Evolutionary conservation across 2,329 filamentous ascomycete genomes (phyloP).

Genomic region (Paecilomyces variotii): DNA sequence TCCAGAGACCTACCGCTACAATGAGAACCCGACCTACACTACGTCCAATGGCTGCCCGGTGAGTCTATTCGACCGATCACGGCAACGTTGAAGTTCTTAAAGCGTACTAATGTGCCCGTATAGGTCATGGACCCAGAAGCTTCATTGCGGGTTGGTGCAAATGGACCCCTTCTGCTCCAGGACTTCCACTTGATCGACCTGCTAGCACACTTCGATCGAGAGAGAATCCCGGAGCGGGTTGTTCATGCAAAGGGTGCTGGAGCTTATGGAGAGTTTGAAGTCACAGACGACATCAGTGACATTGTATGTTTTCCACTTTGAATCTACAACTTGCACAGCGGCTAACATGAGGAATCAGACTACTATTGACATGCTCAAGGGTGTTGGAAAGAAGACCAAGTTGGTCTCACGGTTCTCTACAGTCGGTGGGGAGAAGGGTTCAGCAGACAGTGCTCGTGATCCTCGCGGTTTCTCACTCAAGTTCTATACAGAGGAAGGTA

Average conservation of each 20-base stretch:
- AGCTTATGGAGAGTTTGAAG: conserved; percentile 37
- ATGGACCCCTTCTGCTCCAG: conserved; percentile 55
- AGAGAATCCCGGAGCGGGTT: conserved; percentile 34
- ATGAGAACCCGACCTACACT: conserved; percentile 52
- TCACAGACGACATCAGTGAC: conserved; percentile 44
- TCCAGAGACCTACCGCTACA: conserved; percentile 42
- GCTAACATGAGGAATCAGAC: conserved; percentile 14
- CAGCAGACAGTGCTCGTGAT: conserved; percentile 63
- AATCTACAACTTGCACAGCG: neutral
- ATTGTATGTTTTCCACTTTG: conserved; percentile 21
- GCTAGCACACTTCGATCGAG: conserved; percentile 39
- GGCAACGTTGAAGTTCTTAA: conserved; percentile 1
- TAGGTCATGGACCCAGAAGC: conserved; percentile 45
- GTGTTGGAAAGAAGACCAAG: conserved; percentile 61
- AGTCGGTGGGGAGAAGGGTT: conserved; percentile 65
- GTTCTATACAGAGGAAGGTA: conserved; percentile 66
- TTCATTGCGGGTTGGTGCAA: conserved; percentile 47
- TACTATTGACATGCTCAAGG: conserved; percentile 42
- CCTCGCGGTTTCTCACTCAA: conserved; percentile 66
- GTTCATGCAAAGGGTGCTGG: conserved; percentile 38
- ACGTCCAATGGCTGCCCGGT: conserved; percentile 52
- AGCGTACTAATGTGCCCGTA: conserved; percentile 2
- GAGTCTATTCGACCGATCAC: neutral
- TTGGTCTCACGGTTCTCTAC: conserved; percentile 64
- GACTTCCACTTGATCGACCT: conserved; percentile 60